phyloP scores from a whole-genome alignment of 305 asterid species.

The Fraxinus sp. region DNA sequence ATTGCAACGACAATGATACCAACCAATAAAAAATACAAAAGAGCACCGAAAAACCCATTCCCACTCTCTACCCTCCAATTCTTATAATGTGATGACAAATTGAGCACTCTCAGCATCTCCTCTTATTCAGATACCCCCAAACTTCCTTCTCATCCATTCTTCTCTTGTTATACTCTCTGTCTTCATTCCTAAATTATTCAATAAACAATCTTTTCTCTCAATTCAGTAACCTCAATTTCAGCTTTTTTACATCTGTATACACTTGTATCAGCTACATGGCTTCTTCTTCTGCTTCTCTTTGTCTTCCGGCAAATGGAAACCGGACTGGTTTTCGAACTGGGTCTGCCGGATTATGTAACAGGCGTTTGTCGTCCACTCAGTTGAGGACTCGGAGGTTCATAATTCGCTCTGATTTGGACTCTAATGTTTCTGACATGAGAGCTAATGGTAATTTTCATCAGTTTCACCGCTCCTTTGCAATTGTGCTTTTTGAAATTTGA shows the following conservation, averaged over 20 bases:
- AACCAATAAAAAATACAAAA: neutral
- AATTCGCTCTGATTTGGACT: conserved; percentile 78
- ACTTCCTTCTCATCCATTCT: neutral
- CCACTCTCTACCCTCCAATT: conserved; percentile 6
- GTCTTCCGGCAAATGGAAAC: conserved; percentile 47
- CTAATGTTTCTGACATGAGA: conserved; percentile 91
- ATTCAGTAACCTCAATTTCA: neutral
- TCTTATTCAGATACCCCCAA: conserved; percentile 28
- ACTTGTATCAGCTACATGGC: conserved; percentile 19
- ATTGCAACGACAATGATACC: neutral
- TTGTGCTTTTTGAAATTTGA: neutral
- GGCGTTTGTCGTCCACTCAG: conserved; percentile 31
- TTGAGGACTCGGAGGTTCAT: conserved; percentile 41
- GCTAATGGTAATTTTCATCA: conserved; percentile 49
- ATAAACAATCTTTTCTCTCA: neutral
- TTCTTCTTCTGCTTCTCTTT: conserved; percentile 45
- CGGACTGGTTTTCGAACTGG: conserved; percentile 28
- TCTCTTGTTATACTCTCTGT: neutral
- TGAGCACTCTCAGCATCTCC: conserved; percentile 27
- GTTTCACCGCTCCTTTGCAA: neutral
- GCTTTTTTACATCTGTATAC: neutral
- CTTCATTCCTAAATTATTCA: neutral
- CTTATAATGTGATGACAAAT: conserved; percentile 28
- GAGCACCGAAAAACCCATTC: conserved; percentile 1
- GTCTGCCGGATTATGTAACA: conserved; percentile 32